phyloP scores from a whole-genome alignment of 345 rosid genomes.

The Pugionium dolabratum region DNA sequence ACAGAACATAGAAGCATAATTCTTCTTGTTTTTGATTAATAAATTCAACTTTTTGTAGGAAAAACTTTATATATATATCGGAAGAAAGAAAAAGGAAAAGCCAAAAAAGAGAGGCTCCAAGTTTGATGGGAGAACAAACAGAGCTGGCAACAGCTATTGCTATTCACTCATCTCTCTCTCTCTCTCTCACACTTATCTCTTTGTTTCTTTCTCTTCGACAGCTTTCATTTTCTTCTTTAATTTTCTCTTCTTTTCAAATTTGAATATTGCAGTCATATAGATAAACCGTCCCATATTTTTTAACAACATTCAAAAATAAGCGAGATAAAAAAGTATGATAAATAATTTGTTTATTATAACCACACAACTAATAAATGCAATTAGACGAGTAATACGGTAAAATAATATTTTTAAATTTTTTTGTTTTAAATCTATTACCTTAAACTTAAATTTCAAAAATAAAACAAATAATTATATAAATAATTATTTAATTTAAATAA shows the following conservation, averaged over 20 bases:
- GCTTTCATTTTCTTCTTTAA: slow-evolving; percentile 32
- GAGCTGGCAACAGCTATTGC: slow-evolving; percentile 46
- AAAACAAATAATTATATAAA: too few species aligned
- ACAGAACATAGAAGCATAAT: slow-evolving; percentile 6
- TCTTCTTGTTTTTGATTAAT: background rate
- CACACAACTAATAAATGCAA: too few species aligned
- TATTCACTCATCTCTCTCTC: slow-evolving; percentile 40
- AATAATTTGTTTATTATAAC: too few species aligned
- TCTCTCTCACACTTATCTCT: slow-evolving; percentile 1
- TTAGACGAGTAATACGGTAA: too few species aligned
- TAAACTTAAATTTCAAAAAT: too few species aligned
- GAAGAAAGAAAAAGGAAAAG: slow-evolving; percentile 18
- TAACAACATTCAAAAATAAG: too few species aligned
- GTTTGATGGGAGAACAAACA: slow-evolving; percentile 40
- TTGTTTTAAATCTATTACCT: too few species aligned
- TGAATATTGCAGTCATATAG: slow-evolving; percentile 11
- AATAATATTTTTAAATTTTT: too few species aligned
- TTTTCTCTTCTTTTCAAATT: slow-evolving; percentile 12
- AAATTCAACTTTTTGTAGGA: background rate
- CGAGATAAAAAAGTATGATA: too few species aligned
- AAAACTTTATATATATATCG: too few species aligned
- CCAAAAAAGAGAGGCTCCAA: slow-evolving; percentile 20
- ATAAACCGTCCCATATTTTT: background rate
- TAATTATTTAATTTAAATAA: too few species aligned
- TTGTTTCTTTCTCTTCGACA: slow-evolving; percentile 39